Conservation (phyloP, 164 flowering plant species). For the Magnolia kwangsiensis region DNA sequence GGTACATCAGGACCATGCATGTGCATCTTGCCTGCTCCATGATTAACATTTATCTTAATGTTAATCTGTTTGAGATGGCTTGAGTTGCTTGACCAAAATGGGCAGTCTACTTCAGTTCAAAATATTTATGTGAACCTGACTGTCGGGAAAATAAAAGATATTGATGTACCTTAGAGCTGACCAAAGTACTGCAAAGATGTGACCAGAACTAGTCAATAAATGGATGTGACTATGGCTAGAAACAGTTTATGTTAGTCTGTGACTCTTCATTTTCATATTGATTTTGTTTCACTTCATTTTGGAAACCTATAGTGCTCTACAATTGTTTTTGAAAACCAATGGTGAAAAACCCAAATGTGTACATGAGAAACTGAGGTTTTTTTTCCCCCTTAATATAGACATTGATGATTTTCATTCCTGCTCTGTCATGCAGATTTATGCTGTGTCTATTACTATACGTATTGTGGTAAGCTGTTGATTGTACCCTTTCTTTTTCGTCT, state of each 20-base stretch:
- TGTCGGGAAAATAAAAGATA: too few species aligned
- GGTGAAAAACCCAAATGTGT: too few species aligned
- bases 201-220: too few species aligned
- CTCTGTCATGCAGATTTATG: conserved; percentile 55
- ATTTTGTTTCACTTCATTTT: too few species aligned
- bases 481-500: neutral
- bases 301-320: neutral
- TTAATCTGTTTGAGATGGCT: neutral
- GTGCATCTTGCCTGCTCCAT: neutral
- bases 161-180: too few species aligned
- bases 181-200: too few species aligned
- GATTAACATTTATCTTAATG: neutral
- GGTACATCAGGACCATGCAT: neutral
- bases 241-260: too few species aligned
- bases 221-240: too few species aligned
- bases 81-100: neutral
- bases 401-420: neutral
- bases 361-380: too few species aligned
- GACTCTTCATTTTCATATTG: neutral
- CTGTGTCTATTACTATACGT: conserved; percentile 92
- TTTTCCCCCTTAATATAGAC: neutral
- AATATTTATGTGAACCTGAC: neutral
- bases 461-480: conserved; percentile 34
- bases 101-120: neutral
- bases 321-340: too few species aligned